Conservation (phyloP, 768 basidiomycete species). For the Trametopsis cervina region DNA sequence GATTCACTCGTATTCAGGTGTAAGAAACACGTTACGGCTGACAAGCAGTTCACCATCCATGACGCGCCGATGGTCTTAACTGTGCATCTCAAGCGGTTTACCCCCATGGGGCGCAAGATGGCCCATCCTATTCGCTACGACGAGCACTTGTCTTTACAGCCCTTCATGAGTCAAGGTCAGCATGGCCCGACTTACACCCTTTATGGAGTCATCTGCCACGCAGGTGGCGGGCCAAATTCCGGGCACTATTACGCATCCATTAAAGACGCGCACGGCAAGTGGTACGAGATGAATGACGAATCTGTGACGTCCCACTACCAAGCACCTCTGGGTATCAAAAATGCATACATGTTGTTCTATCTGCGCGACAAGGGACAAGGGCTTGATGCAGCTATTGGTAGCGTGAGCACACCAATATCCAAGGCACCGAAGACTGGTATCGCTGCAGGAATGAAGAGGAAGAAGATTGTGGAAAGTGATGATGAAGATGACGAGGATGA, state of each 20-base stretch:
- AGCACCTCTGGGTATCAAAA: conserved; percentile 57
- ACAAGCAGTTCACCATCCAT: conserved; percentile 85
- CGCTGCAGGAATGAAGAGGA: conserved; percentile 41
- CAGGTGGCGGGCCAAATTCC: conserved; percentile 87
- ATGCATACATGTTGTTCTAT: conserved; percentile 93
- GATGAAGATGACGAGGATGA: conserved; percentile 37
- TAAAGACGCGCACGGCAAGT: conserved; percentile 58
- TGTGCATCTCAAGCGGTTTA: conserved; percentile 93
- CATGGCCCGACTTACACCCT: conserved; percentile 76
- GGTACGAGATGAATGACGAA: conserved; percentile 96
- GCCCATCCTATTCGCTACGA: conserved; percentile 72
- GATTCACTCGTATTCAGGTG: conserved; percentile 48
- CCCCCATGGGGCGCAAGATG: conserved; percentile 84
- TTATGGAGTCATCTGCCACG: conserved; percentile 90
- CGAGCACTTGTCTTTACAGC: conserved; percentile 61
- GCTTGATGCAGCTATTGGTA: conserved; percentile 54
- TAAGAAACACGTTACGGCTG: conserved; percentile 84
- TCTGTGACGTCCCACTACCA: conserved; percentile 39
- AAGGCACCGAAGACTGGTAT: conserved; percentile 31
- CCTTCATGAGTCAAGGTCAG: conserved; percentile 79
- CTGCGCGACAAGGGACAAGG: conserved; percentile 73
- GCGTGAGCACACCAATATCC: conserved; percentile 12
- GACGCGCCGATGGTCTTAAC: conserved; percentile 86
- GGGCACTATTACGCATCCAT: conserved; percentile 93
- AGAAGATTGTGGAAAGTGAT: conserved; percentile 43